Evolutionary conservation across 1,284 basidiomycete genomes (phyloP), one percentile per base, ranked within the genome.

Genomic region (Porodaedalea pini): DNA sequence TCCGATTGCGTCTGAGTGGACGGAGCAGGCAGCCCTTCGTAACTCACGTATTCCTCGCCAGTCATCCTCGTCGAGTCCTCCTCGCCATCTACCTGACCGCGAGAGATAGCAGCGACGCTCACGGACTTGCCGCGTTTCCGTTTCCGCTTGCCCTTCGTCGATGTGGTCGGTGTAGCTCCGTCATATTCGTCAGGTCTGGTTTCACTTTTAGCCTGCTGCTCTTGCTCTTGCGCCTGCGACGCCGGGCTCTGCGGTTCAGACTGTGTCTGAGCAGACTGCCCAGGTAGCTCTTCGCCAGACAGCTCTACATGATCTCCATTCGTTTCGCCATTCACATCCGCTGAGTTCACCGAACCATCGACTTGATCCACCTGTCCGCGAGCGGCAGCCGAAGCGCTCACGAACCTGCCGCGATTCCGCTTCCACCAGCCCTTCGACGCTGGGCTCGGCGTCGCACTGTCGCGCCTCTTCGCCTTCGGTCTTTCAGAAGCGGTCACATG

Each of bases 391-490:
- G 29, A 17, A 7, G 39, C 37, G 19, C 47, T 51, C 6, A 43
- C 13, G 23, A 32, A 45, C 56, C 32, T 52, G 13, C 36, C 41
- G 6, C 56, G 29, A 19, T 39, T 48, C 25, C 50, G 27, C 41
- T 51, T 53, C 13, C 50, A 31, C 3, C 17, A 21, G 10, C 15
- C 41, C 32, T 34, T 34, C 32, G 32, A 6, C 32, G 32, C 13
- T 17, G 45, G 15, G 13, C 45, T 15, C 25, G 29, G 15, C 17
- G 23, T 13, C 23, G 1, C 25, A 47, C 23, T n/a, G 2, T 7
- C 23, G 15, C 25, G 45, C n/a, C 25, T 47, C n/a, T 31, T 19
- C n/a, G 7, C 13, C 45, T 29, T 19, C 7, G 6, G 11, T 11
- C 13, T 47, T 25, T 47, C 45, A 32, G 11, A 47, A 29, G 25